Evolutionary conservation across 2,329 filamentous ascomycete species (phyloP).

Genomic region (Emergomyces orientalis): DNA sequence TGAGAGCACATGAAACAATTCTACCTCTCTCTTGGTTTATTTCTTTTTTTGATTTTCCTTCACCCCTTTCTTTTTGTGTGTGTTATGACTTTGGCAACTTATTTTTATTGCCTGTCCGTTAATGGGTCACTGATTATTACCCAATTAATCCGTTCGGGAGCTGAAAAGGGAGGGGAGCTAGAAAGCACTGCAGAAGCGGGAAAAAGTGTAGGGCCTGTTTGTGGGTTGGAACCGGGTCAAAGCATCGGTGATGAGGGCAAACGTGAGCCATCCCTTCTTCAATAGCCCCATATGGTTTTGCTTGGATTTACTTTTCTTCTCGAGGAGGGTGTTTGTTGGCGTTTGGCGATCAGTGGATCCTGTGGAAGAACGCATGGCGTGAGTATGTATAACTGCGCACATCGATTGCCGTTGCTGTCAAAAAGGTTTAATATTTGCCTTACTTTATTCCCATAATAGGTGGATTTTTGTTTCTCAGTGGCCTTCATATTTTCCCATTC

Average conservation of each 20-base stretch:
- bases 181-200: not conserved
- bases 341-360: not conserved
- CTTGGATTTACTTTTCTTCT: not conserved
- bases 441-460: not conserved
- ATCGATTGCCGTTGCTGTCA: not conserved
- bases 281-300: not conserved
- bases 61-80: not conserved
- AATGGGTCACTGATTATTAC: not conserved
- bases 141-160: not conserved
- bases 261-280: not conserved
- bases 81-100: not conserved
- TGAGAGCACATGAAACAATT: not conserved
- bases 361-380: not conserved
- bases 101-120: not conserved
- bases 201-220: not conserved
- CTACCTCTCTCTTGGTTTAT: not conserved
- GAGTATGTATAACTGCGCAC: not conserved
- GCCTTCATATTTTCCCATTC: not conserved
- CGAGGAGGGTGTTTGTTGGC: not conserved
- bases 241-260: not conserved
- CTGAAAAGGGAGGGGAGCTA: not conserved
- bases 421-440: not conserved
- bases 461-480: not conserved
- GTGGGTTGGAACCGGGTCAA: not conserved
- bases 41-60: not conserved